These are phyloP conservation scores for Podospora pseudoanserina DNA, from an alignment of 495 filamentous ascomycete species.

Conservation along the genomic window DNA sequence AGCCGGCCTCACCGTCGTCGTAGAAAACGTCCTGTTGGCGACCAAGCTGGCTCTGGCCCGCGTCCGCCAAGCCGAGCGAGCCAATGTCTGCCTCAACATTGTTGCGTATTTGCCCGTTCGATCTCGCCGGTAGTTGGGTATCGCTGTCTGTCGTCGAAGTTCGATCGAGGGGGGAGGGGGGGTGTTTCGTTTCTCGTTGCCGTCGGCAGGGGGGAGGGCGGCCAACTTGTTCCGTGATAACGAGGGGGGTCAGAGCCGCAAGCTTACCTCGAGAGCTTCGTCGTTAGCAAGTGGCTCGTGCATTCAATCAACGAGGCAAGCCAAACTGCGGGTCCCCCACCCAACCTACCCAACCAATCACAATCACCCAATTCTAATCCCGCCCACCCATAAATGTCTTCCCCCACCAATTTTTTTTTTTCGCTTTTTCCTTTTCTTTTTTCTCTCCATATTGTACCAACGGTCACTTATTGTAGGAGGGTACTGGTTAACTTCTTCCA, in stretches of 20 bases:
- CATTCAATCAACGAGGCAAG: background rate
- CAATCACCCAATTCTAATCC: constrained; percentile 23
- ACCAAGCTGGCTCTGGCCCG: constrained; percentile 58
- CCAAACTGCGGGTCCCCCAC: background rate
- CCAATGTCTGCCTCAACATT: constrained; percentile 85
- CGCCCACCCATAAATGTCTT: constrained; percentile 21
- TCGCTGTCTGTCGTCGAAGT: constrained; percentile 8
- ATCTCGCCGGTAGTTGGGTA: constrained; percentile 40
- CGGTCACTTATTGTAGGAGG: constrained; percentile 89
- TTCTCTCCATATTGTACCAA: constrained; percentile 55
- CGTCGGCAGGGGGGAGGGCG: background rate
- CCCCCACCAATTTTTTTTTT: constrained; percentile 19
- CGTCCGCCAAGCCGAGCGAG: constrained; percentile 80
- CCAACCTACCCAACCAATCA: constrained; percentile 26
- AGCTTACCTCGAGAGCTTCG: constrained; percentile 15
- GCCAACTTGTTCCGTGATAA: background rate
- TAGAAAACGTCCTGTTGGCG: constrained; percentile 68
- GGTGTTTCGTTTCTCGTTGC: too few relatives aligned
- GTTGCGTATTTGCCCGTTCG: constrained; percentile 39
- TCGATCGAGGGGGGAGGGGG: constrained; percentile 3
- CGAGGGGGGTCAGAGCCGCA: background rate
- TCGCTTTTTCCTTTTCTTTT: constrained; percentile 31
- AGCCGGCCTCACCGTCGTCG: constrained; percentile 65
- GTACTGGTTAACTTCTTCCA: constrained; percentile 28
- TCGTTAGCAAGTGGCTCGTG: background rate